Evolutionary conservation across 1,284 basidiomycete genomes (phyloP).

Genomic region (Rhizoctonia solani): DNA sequence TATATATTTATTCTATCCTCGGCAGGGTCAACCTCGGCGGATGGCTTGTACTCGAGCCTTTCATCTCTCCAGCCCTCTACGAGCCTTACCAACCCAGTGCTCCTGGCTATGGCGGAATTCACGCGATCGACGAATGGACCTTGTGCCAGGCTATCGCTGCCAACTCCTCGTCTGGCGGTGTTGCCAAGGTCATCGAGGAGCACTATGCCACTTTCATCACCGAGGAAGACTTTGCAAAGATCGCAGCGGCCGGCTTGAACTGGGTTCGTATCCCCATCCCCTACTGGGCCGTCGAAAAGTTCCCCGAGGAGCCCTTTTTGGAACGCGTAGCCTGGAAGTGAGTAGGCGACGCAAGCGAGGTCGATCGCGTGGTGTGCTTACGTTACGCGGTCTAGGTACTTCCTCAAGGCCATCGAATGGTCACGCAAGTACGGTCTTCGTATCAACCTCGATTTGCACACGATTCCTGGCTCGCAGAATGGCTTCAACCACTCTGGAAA

Average conservation of each 20-base stretch:
- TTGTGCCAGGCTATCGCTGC: conserved; percentile 49
- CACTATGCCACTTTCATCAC: conserved; percentile 59
- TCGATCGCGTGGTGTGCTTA: conserved; percentile 3
- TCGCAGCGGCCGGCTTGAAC: conserved; percentile 57
- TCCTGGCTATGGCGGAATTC: conserved; percentile 24
- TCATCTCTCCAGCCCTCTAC: conserved; percentile 57
- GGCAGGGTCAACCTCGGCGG: conserved; percentile 53
- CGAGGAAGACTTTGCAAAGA: conserved; percentile 58
- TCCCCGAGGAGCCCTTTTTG: conserved; percentile 54
- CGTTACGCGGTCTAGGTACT: conserved; percentile 45
- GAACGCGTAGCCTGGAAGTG: conserved; percentile 39
- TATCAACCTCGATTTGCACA: conserved; percentile 57
- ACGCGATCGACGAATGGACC: conserved; percentile 55
- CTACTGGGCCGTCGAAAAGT: conserved; percentile 56
- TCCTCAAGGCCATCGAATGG: too few species aligned
- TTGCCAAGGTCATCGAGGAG: conserved; percentile 47
- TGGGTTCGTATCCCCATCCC: conserved; percentile 55
- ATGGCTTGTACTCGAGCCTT: conserved; percentile 60
- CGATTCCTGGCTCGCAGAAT: conserved; percentile 49
- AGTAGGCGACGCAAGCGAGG: background rate
- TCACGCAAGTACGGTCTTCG: conserved; percentile 60
- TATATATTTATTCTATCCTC: background rate
- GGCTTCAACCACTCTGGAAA: conserved; percentile 55
- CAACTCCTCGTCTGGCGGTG: conserved; percentile 42
- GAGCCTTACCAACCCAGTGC: conserved; percentile 44